Evolutionary conservation across 2,329 filamentous ascomycete species (phyloP).

Genomic region (Fusarium sp.): DNA sequence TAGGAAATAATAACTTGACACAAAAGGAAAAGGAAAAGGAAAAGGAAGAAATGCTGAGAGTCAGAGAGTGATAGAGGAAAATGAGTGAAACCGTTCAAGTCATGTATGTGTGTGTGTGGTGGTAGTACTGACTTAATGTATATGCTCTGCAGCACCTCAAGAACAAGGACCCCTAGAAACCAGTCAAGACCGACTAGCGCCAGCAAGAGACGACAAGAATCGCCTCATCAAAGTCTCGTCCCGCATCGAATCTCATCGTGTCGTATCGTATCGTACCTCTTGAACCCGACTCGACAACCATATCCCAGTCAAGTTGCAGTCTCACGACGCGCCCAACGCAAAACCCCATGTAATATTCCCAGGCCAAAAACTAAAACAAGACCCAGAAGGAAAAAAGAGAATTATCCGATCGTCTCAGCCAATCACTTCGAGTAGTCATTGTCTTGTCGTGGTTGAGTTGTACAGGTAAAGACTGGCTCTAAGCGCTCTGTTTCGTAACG

Average conservation of each 20-base stretch:
- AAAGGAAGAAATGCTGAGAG: slow-evolving; percentile 24
- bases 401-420: slow-evolving; percentile 22
- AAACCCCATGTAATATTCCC: slow-evolving; percentile 13
- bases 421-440: slow-evolving; percentile 18
- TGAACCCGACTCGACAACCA: slow-evolving; percentile 7
- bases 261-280: slow-evolving; percentile 4
- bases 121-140: slow-evolving; percentile 35
- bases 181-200: slow-evolving; percentile 33
- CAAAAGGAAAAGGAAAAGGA: slow-evolving; percentile 29
- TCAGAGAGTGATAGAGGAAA: slow-evolving; percentile 20
- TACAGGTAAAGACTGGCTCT: slow-evolving; percentile 31
- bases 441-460: slow-evolving; percentile 14
- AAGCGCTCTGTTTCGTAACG: slow-evolving; percentile 47
- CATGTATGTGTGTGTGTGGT: not conserved
- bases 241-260: slow-evolving; percentile 37
- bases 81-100: slow-evolving; percentile 26
- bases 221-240: slow-evolving; percentile 35
- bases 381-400: not conserved
- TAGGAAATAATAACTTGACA: slow-evolving; percentile 26
- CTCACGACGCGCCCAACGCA: slow-evolving; percentile 48
- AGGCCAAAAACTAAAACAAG: slow-evolving; percentile 16
- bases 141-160: slow-evolving; percentile 11
- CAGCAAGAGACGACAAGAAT: slow-evolving; percentile 10
- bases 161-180: slow-evolving; percentile 4
- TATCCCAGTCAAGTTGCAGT: slow-evolving; percentile 40